Evolutionary conservation across 768 basidiomycete genomes (phyloP).

Genomic region (Amanita subjunquillea): DNA sequence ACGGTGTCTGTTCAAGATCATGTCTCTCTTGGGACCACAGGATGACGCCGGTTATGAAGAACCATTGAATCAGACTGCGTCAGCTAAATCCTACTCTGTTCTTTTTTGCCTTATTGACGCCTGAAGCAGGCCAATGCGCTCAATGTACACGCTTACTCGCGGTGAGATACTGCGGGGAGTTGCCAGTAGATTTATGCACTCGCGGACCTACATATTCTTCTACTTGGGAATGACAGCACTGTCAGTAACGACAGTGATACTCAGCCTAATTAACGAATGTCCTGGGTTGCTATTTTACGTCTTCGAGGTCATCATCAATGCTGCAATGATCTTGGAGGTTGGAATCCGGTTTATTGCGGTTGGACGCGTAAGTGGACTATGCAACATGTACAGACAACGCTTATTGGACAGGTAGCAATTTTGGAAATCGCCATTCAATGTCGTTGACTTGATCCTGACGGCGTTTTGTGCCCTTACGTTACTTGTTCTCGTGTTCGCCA

Average conservation of each 20-base stretch:
- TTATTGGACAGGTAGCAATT: constrained; percentile 59
- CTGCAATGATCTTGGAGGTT: constrained; percentile 91
- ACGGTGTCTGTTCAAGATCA: neutral
- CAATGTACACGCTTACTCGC: constrained; percentile 78
- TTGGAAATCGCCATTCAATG: constrained; percentile 90
- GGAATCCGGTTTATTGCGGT: constrained; percentile 86
- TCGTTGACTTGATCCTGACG: constrained; percentile 83
- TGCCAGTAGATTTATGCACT: constrained; percentile 86
- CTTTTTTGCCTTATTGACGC: constrained; percentile 11
- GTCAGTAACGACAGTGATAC: constrained; percentile 75
- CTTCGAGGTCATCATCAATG: constrained; percentile 82
- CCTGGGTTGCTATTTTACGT: constrained; percentile 84
- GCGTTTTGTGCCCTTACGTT: constrained; percentile 84
- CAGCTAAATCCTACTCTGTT: neutral
- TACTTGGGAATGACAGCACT: constrained; percentile 86
- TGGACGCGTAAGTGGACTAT: constrained; percentile 58
- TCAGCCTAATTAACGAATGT: constrained; percentile 77
- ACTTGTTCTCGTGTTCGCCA: constrained; percentile 79
- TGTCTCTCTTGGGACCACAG: neutral
- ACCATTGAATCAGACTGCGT: neutral
- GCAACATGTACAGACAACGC: neutral
- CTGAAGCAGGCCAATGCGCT: constrained; percentile 51
- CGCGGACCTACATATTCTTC: constrained; percentile 75
- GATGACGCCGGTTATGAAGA: constrained; percentile 5
- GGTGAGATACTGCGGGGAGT: constrained; percentile 77